phyloP scores from a whole-genome alignment of 139 green algal genomes.

The Volvox reticuliferus region DNA sequence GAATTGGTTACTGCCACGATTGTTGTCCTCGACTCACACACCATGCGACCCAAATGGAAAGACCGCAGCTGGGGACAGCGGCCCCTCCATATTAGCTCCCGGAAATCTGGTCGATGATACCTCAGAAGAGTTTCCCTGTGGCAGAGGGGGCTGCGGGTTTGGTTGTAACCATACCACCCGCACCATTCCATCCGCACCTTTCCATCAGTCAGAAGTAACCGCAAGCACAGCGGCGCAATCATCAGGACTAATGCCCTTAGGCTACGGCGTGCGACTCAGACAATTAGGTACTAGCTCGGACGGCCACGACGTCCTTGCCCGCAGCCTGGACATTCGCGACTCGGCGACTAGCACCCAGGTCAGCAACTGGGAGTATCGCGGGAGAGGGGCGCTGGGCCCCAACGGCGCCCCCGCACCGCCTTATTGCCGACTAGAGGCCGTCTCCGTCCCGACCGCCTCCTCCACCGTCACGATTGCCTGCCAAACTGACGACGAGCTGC shows the following conservation, averaged over 20 bases:
- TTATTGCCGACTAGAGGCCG: neutral
- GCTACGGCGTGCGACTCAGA: neutral
- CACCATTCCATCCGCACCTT: neutral
- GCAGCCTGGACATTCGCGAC: neutral
- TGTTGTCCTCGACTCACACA: neutral
- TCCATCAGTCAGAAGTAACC: too few relatives aligned
- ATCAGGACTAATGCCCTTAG: too few relatives aligned
- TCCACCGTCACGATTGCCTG: neutral
- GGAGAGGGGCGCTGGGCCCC: neutral
- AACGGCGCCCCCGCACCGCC: neutral
- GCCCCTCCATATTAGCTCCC: neutral
- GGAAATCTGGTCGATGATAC: neutral
- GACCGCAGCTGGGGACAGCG: neutral
- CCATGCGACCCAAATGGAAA: too few relatives aligned
- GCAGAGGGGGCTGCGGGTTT: neutral
- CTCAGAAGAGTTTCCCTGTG: neutral
- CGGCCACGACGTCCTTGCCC: neutral
- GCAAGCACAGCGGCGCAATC: too few relatives aligned
- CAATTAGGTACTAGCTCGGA: neutral
- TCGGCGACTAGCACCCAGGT: neutral
- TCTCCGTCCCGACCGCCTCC: neutral
- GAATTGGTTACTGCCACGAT: neutral
- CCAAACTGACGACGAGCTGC: slow-evolving; percentile 34
- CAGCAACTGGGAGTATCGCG: neutral
- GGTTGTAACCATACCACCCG: neutral